These are phyloP conservation scores for Trichoderma sp. DNA, from an alignment of 2,329 filamentous ascomycete genomes.

Conservation along the genomic window DNA sequence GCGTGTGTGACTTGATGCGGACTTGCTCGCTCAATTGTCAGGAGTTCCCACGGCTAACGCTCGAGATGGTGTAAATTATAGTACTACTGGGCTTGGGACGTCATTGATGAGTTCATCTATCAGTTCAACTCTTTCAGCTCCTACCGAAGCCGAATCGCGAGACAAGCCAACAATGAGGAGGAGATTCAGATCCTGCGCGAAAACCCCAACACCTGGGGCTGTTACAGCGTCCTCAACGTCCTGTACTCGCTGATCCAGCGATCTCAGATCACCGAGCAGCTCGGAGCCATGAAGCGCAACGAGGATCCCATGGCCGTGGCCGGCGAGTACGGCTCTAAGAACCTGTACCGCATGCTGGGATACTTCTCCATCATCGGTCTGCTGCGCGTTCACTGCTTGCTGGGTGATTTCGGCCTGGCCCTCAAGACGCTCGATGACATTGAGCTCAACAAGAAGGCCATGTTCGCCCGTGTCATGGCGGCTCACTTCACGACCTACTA, in stretches of 20 bases:
- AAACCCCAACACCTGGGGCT: conserved; percentile 98
- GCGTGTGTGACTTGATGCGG: conserved; percentile 47
- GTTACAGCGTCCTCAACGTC: conserved; percentile 98
- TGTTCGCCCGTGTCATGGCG: conserved; percentile 99
- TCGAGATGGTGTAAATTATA: conserved; percentile 42
- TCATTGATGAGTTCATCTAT: conserved; percentile 99
- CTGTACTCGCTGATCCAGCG: conserved; percentile 98
- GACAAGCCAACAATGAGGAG: conserved; percentile 82
- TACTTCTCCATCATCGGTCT: conserved; percentile 99
- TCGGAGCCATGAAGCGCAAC: conserved; percentile 89
- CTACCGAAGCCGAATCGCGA: conserved; percentile 89
- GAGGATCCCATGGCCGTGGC: conserved; percentile 87
- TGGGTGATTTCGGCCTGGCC: conserved; percentile 96
- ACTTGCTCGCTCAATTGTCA: neutral
- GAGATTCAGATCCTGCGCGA: conserved; percentile 89
- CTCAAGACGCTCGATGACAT: conserved; percentile 99
- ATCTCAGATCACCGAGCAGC: conserved; percentile 97
- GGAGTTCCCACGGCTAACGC: neutral
- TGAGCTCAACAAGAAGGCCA: conserved; percentile 99
- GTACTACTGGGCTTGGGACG: conserved; percentile 99
- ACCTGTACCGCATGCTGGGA: conserved; percentile 95
- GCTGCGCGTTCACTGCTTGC: conserved; percentile 90
- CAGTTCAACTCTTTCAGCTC: conserved; percentile 99
- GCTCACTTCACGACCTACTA: conserved; percentile 99
- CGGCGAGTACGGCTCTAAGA: conserved; percentile 92